A percentile compares a stretch with the other conserved stretches of the same genome.
Conservation (phyloP, 371 early-diverging fungal species). For the Mucor saturninus region DNA sequence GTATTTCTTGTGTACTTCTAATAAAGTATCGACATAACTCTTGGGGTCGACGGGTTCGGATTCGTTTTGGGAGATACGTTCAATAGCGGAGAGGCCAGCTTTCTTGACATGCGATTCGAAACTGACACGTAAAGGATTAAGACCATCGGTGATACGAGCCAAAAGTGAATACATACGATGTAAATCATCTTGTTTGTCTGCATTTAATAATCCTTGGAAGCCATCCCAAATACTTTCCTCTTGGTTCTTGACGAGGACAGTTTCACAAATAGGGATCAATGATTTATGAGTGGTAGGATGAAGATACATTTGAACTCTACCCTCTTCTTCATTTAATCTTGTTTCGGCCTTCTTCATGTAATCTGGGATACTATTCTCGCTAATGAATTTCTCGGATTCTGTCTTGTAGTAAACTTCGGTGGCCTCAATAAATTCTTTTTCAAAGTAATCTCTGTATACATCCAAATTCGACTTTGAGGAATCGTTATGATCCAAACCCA, state of each 20-base stretch:
- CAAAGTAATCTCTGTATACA: constrained; percentile 85
- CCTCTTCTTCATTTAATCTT: constrained; percentile 88
- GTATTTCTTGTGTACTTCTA: constrained; percentile 84
- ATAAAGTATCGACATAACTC: constrained; percentile 80
- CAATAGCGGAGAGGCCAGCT: constrained; percentile 85
- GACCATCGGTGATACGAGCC: constrained; percentile 79
- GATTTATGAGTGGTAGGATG: constrained; percentile 82
- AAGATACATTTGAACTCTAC: constrained; percentile 85
- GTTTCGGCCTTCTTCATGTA: constrained; percentile 94
- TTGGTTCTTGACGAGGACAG: constrained; percentile 83
- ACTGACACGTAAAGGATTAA: constrained; percentile 78
- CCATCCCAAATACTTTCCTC: constrained; percentile 82
- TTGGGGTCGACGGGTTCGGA: constrained; percentile 69
- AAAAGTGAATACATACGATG: constrained; percentile 85
- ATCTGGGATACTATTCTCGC: constrained; percentile 86
- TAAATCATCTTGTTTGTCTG: constrained; percentile 86
- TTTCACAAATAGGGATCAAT: constrained; percentile 81
- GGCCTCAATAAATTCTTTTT: constrained; percentile 77
- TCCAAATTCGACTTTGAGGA: constrained; percentile 81
- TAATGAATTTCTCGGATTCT: constrained; percentile 85
- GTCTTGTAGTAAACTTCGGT: constrained; percentile 86
- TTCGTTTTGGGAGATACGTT: constrained; percentile 74
- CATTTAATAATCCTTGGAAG: constrained; percentile 85
- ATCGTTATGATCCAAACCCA: constrained; percentile 86
- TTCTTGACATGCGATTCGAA: constrained; percentile 86